Evolutionary conservation across 352 stramenopile species (phyloP).

Genomic region (Phytophthora sojae): DNA sequence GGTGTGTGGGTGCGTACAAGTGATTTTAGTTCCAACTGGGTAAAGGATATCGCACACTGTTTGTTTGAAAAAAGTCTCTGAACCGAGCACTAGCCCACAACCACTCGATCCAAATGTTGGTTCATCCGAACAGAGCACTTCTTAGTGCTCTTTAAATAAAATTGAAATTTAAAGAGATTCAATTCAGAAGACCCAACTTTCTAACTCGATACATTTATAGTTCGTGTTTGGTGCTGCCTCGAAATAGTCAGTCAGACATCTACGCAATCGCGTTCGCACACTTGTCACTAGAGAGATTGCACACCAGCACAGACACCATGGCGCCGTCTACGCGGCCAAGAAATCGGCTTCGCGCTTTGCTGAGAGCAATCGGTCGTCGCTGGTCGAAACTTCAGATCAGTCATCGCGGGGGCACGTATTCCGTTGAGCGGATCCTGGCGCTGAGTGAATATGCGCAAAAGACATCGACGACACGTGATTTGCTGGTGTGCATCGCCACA

Average conservation of each 20-base stretch:
- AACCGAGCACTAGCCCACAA: no score
- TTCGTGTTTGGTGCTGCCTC: not conserved
- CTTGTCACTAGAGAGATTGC: not conserved
- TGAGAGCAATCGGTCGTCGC: not conserved
- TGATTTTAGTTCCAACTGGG: no score
- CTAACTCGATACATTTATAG: not conserved
- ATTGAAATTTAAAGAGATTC: not conserved
- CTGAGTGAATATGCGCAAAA: constrained; percentile 24
- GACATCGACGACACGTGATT: not conserved
- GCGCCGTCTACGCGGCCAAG: not conserved
- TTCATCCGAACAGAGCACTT: no score
- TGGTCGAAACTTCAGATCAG: constrained; percentile 19
- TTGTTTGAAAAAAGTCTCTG: no score
- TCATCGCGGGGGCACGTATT: constrained; percentile 12
- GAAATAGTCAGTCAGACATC: not conserved
- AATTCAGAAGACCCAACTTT: not conserved
- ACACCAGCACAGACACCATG: not conserved
- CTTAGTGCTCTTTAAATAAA: no score
- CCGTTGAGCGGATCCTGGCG: constrained; percentile 21
- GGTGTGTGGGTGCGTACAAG: no score
- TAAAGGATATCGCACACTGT: no score
- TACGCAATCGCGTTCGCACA: not conserved
- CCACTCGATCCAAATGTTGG: no score
- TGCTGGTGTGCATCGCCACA: not conserved
- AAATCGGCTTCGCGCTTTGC: not conserved